A percentile compares a stretch with the other conserved stretches of the same genome.
phyloP scores from a whole-genome alignment of 257 asterid genomes.

The Solanum bulbocastanum region DNA sequence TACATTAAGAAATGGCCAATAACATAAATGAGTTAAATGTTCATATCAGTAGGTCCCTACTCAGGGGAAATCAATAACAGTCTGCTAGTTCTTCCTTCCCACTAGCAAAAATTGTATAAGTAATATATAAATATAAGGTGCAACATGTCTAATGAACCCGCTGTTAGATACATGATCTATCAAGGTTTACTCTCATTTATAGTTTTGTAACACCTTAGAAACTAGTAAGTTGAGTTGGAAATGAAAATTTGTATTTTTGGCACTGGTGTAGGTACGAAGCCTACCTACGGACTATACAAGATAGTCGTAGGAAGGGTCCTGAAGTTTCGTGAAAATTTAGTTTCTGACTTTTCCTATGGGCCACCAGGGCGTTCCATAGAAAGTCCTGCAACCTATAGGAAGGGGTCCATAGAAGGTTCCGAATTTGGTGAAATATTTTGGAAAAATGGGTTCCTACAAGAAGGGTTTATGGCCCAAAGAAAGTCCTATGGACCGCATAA shows the following conservation, averaged over 20 bases:
- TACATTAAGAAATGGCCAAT: neutral
- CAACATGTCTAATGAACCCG: neutral
- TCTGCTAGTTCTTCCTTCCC: neutral
- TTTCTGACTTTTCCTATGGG: neutral
- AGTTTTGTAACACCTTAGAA: neutral
- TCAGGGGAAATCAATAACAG: neutral
- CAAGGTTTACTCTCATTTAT: neutral
- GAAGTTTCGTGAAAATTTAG: neutral
- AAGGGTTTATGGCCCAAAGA: neutral
- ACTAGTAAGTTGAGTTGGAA: neutral
- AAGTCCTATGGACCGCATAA: neutral
- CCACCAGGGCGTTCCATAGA: neutral
- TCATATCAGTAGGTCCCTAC: neutral
- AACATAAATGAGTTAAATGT: neutral
- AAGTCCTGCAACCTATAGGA: neutral
- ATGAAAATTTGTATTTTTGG: neutral
- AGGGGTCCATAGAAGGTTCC: neutral
- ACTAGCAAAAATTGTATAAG: neutral
- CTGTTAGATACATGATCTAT: neutral
- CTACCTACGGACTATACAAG: neutral
- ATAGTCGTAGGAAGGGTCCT: neutral
- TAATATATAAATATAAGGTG: neutral
- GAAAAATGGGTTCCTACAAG: neutral
- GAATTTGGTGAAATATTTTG: neutral
- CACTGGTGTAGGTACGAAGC: neutral